phyloP scores from a whole-genome alignment of 495 filamentous ascomycete genomes.

The Xylaria nigripes region DNA sequence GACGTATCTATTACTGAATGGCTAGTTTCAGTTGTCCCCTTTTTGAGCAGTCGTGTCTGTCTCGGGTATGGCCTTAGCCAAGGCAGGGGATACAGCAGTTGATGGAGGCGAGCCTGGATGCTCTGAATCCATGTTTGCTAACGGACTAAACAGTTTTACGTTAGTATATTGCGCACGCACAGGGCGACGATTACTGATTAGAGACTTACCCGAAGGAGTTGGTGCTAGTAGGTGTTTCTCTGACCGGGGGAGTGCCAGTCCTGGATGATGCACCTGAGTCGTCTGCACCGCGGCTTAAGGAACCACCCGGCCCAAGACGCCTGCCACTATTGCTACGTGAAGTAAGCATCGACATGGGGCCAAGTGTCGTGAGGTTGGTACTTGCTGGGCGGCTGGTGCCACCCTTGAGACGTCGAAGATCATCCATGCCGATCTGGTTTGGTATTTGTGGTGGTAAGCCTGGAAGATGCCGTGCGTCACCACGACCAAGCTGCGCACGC shows the following conservation, averaged over 20 bases:
- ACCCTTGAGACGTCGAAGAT: slow-evolving; percentile 70
- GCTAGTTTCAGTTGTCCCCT: slow-evolving; percentile 28
- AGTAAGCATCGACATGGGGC: slow-evolving; percentile 70
- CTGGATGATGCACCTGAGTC: slow-evolving; percentile 71
- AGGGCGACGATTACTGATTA: background rate
- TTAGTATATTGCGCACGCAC: slow-evolving; percentile 3
- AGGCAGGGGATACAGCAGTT: slow-evolving; percentile 50
- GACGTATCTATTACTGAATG: slow-evolving; percentile 22
- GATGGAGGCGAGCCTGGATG: slow-evolving; percentile 55
- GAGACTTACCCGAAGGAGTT: slow-evolving; percentile 83
- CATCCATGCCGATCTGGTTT: slow-evolving; percentile 81
- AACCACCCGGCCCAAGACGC: slow-evolving; percentile 64
- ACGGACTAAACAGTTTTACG: slow-evolving; percentile 30
- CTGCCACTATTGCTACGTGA: slow-evolving; percentile 75
- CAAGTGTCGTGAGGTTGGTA: slow-evolving; percentile 56
- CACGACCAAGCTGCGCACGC: slow-evolving; percentile 65
- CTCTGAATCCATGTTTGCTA: slow-evolving; percentile 44
- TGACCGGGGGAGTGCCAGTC: slow-evolving; percentile 75
- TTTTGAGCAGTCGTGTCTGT: slow-evolving; percentile 38
- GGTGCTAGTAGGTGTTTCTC: slow-evolving; percentile 57
- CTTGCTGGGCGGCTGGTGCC: slow-evolving; percentile 46
- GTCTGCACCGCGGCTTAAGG: slow-evolving; percentile 61
- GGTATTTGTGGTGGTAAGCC: slow-evolving; percentile 52
- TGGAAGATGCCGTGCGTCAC: slow-evolving; percentile 76
- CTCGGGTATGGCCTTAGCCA: slow-evolving; percentile 55